Evolutionary conservation across 176 grass and related monocot genomes (phyloP), one percentile per base, ranked within the genome.

Genomic region (Musa beccarii): DNA sequence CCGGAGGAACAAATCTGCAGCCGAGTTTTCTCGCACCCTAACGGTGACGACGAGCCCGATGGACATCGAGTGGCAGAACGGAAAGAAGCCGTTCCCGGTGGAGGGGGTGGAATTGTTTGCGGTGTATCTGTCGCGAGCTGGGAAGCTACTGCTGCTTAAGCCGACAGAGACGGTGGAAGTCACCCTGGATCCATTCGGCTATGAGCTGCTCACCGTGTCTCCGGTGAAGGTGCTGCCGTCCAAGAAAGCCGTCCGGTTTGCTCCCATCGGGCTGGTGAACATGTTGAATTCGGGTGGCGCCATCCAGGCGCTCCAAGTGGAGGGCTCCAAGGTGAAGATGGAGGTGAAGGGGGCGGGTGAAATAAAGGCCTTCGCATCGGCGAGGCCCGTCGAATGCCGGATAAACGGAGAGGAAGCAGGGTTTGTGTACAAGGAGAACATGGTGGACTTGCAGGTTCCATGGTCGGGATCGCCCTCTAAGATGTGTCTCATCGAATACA

Each of bases 241-340:
- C 10, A 14, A 19, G 55, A 49, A 67, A 5, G 19, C 0, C 5
- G 19, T 91, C 66, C 26, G 63, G 28, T 93, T 93, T 50, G 90
- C 95, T 10, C 90, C 86, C 15, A 87, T 98, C 64, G 95, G 95
- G 0, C 90, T 98, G 17, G 76, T 80, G 72, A 93, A 91, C 90
- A 93, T 98, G 95, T 84, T 98, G 20, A 98, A 98, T 61, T 29
- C 88, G 0, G 88, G 86, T 10, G 95, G 88, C 13, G 95, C 90
- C 10, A 88, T 93, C 68, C 89, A 93, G 82, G 56, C 3, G 3
- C 77, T 91, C 21, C 82, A 91, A 61, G 9, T 23, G 22, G 29
- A 14, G 11, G 20, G 9, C 15, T 74, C 83, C 53, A 52, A 63
- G 3, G 95, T 69, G 1, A 85, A 63, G 53, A 76, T 94, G 9